phyloP scores from a whole-genome alignment of 2,329 filamentous ascomycete species.

The Ophiosphaerella korrae region DNA sequence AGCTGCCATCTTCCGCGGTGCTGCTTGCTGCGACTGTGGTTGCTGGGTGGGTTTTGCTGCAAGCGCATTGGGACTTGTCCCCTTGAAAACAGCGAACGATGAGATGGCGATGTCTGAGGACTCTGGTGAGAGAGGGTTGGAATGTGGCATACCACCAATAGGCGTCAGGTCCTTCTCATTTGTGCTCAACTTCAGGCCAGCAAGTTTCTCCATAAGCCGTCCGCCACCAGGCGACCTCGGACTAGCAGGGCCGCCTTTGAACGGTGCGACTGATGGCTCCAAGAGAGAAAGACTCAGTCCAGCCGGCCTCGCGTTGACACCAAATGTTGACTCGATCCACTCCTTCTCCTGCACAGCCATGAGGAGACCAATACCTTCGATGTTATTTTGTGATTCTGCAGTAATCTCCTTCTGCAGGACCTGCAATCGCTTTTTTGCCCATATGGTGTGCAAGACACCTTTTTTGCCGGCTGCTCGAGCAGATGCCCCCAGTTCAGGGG shows the following conservation, averaged over 20 bases:
- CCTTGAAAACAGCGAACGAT: conserved; percentile 63
- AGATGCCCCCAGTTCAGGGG: conserved; percentile 72
- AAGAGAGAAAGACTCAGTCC: conserved; percentile 47
- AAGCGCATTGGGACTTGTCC: conserved; percentile 47
- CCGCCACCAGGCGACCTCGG: conserved; percentile 68
- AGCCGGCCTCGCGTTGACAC: conserved; percentile 56
- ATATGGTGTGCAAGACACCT: conserved; percentile 86
- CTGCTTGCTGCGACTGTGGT: conserved; percentile 25
- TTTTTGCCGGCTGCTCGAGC: conserved; percentile 71
- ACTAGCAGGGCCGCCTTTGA: conserved; percentile 61
- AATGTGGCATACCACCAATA: conserved; percentile 39
- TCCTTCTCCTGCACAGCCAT: conserved; percentile 84
- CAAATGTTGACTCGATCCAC: conserved; percentile 86
- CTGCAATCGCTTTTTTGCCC: conserved; percentile 81
- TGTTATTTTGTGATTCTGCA: conserved; percentile 72
- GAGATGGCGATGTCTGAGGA: conserved; percentile 67
- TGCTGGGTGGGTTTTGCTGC: conserved; percentile 50
- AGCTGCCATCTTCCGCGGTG: conserved; percentile 41
- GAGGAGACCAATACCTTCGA: conserved; percentile 80
- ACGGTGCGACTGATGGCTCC: conserved; percentile 45
- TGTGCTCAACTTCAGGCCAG: conserved; percentile 77
- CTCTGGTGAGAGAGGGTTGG: conserved; percentile 65
- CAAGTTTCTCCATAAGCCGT: conserved; percentile 77
- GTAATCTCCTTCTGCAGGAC: conserved; percentile 79
- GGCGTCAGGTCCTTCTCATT: conserved; percentile 67